phyloP scores from a whole-genome alignment of 164 flowering plant species.

The Tinospora cordifolia region DNA sequence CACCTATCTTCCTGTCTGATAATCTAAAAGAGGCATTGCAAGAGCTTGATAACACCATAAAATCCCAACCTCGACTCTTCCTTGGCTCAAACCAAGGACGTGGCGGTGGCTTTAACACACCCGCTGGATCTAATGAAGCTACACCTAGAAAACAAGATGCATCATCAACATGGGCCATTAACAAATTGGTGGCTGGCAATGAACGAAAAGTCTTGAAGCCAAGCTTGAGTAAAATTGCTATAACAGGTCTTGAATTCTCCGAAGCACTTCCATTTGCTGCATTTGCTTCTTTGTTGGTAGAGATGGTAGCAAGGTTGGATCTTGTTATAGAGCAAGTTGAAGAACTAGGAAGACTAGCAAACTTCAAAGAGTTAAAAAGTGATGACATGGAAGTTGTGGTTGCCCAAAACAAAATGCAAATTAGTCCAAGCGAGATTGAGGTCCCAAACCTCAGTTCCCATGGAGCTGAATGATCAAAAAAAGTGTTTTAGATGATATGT shows the following conservation, averaged over 20 bases:
- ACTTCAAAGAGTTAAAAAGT: conserved; percentile 44
- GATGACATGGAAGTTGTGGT: conserved; percentile 28
- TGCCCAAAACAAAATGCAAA: conserved; percentile 13
- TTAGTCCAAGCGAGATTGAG: too few species aligned
- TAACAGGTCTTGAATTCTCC: conserved; percentile 81
- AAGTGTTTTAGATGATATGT: too few species aligned
- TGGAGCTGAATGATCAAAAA: too few species aligned
- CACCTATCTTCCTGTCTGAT: conserved; percentile 57
- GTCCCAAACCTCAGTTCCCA: too few species aligned
- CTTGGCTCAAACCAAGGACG: conserved; percentile 38
- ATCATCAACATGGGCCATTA: conserved; percentile 47
- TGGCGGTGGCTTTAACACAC: conserved; percentile 30
- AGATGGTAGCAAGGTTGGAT: conserved; percentile 77
- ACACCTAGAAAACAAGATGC: conserved; percentile 51
- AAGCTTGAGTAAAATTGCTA: conserved; percentile 56
- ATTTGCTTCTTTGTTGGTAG: conserved; percentile 86
- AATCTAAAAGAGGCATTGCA: conserved; percentile 63
- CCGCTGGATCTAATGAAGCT: conserved; percentile 38
- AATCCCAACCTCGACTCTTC: conserved; percentile 81
- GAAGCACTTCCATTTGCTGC: conserved; percentile 96
- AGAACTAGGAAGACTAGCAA: conserved; percentile 60
- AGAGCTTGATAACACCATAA: conserved; percentile 65
- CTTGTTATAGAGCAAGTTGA: conserved; percentile 72
- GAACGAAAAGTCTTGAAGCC: conserved; percentile 48
- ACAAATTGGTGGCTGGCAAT: conserved; percentile 24